These are phyloP conservation scores for Nigrospora osmanthi DNA, from an alignment of 2,329 filamentous ascomycete species.

Conservation along the genomic window DNA sequence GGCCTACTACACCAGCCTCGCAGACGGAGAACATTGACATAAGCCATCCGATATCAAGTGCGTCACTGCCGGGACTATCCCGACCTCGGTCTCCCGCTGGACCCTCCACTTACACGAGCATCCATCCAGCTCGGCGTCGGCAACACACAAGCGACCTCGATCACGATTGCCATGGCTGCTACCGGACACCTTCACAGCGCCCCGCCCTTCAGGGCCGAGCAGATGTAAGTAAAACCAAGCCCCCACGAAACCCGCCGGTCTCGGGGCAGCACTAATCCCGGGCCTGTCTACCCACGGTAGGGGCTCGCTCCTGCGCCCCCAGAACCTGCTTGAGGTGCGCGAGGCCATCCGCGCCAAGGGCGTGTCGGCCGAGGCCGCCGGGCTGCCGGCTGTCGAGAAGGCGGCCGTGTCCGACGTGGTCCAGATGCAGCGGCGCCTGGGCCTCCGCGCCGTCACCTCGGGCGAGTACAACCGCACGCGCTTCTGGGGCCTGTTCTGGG, in stretches of 20 bases:
- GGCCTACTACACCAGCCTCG: too few relatives aligned
- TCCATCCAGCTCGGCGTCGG: too few relatives aligned
- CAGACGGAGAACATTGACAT: too few relatives aligned
- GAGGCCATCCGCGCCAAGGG: constrained; percentile 50
- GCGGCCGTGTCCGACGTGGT: constrained; percentile 60
- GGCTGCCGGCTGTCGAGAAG: constrained; percentile 54
- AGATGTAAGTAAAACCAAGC: constrained; percentile 37
- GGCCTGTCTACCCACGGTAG: too few relatives aligned
- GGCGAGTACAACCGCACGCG: constrained; percentile 58
- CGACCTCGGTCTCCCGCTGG: too few relatives aligned
- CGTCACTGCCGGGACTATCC: too few relatives aligned
- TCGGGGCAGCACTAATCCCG: too few relatives aligned
- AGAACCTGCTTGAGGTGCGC: constrained; percentile 54
- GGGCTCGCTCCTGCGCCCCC: constrained; percentile 65
- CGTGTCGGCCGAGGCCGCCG: constrained; percentile 36
- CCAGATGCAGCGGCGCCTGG: constrained; percentile 58
- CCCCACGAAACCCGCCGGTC: too few relatives aligned
- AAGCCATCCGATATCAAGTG: too few relatives aligned
- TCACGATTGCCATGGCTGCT: neutral
- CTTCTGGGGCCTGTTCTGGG: constrained; percentile 46
- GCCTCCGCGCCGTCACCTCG: constrained; percentile 59
- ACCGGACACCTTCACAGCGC: constrained; percentile 1
- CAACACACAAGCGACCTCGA: too few relatives aligned
- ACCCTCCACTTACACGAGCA: too few relatives aligned
- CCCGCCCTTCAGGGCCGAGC: constrained; percentile 66